Conservation (phyloP, 169 alveolate genomes). For the Cardiosporidium cionae region DNA sequence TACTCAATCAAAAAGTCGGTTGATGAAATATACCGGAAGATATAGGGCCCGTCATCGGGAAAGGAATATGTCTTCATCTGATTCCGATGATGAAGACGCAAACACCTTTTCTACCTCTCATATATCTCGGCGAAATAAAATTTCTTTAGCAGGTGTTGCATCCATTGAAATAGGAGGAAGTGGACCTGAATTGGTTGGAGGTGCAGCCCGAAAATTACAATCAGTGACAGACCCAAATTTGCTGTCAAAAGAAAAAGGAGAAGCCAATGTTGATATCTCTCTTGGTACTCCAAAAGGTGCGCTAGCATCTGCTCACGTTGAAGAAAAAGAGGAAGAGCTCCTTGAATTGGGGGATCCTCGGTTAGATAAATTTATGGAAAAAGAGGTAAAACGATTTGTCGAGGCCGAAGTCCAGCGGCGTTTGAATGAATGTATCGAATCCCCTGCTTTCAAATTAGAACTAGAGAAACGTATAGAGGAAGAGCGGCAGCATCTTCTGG, state of each 20-base stretch:
- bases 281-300: not conserved
- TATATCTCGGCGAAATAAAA: too few species aligned
- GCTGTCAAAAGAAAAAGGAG: too few species aligned
- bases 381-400: constrained; percentile 10
- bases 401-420: constrained; percentile 24
- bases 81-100: too few species aligned
- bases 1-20: too few species aligned
- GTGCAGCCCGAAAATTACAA: not conserved
- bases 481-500: constrained; percentile 10
- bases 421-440: constrained; percentile 3
- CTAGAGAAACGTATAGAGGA: constrained; percentile 3
- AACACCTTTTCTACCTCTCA: too few species aligned
- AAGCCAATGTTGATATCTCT: not conserved
- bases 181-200: not conserved
- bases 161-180: not conserved
- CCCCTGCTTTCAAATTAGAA: constrained; percentile 10
- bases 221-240: too few species aligned
- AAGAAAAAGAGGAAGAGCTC: not conserved
- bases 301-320: too few species aligned
- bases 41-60: too few species aligned
- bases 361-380: constrained; percentile 2
- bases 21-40: too few species aligned
- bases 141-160: too few species aligned
- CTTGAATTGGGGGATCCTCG: not conserved
- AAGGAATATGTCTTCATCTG: too few species aligned